Base-by-base conservation (phyloP, 257 asterid genomes). In the Misopates orontium region DNA sequence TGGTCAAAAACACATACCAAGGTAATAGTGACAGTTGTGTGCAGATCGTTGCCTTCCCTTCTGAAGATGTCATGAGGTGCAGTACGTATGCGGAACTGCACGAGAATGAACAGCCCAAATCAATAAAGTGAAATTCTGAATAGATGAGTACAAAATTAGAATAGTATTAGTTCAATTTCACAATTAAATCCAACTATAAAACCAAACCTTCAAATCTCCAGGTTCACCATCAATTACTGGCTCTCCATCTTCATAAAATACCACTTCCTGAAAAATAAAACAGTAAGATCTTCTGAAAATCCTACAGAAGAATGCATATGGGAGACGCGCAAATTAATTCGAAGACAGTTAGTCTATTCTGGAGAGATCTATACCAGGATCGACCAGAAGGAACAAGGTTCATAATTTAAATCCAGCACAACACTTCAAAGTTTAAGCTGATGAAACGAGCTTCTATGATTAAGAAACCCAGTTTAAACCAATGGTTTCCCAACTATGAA, bases 221-320 rank as follows among this genome's bases (percentile, higher is more conserved):
- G 97, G 73, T 84, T 93, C 99, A 62, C 99, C 99, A 78, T 93
- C 99, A 76, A 88, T 70, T 70, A 73, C 82, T 60, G 99, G 96
- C 78, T 90, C 99, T 61, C 99, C 99, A 16, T 93, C 99, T 76
- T 90, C 97, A 58, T 84, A 88, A 75, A 93, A 93, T 68, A 88
- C 80, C 71, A 93, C 92, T 79, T 90, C 99, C 99, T 93, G 83
- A 57, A 51, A 67, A 71, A 68, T 24, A 45, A 42, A 70, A 31
- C 22, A 58, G 52, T 51, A 12, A 60, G 58, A 61, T 60, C 56
- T 31, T 12, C 17, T 61, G 44, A 42, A 65, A 64, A 0, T 23
- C 16, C 54, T 44, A 61, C 24, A 61, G 44, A 47, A 8, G 15
- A 15, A 51, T 65, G 51, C 62, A 19, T 22, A 28, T 49, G 21